phyloP scores from a whole-genome alignment of 768 basidiomycete genomes.

The Nidularia sp. region DNA sequence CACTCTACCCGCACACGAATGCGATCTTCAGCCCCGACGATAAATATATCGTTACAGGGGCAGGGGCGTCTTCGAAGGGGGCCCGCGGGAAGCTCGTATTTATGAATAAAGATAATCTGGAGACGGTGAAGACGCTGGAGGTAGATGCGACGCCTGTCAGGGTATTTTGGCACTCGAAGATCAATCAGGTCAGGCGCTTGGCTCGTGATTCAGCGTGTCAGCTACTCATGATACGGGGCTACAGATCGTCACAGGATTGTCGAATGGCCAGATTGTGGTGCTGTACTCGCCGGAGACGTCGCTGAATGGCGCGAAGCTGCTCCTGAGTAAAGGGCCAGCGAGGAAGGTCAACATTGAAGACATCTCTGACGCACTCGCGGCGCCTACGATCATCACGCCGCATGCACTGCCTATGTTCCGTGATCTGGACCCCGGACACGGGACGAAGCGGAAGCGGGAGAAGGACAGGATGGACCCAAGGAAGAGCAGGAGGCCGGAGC shows the following conservation, averaged over 20 bases:
- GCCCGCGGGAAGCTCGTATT: constrained; percentile 71
- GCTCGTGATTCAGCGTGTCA: constrained; percentile 11
- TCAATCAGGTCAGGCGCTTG: constrained; percentile 76
- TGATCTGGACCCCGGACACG: constrained; percentile 70
- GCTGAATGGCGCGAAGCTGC: constrained; percentile 86
- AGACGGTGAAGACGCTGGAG: constrained; percentile 61
- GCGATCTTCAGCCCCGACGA: constrained; percentile 95
- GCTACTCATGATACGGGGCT: constrained; percentile 11
- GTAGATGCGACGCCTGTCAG: constrained; percentile 82
- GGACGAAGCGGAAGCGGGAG: constrained; percentile 85
- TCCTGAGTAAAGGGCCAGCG: constrained; percentile 82
- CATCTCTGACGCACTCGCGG: constrained; percentile 80
- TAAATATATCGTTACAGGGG: constrained; percentile 82
- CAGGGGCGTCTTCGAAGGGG: constrained; percentile 63
- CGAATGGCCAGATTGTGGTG: constrained; percentile 84
- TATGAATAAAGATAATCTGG: constrained; percentile 65
- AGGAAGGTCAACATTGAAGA: constrained; percentile 82
- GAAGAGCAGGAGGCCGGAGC: constrained; percentile 88
- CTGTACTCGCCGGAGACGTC: constrained; percentile 92
- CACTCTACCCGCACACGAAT: constrained; percentile 90
- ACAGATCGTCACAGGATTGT: constrained; percentile 84
- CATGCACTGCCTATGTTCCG: constrained; percentile 91
- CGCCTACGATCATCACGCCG: constrained; percentile 88
- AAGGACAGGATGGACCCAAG: constrained; percentile 85
- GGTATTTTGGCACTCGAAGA: constrained; percentile 93